phyloP scores from a whole-genome alignment of 352 stramenopile genomes.

The Globisporangium alternatum region DNA sequence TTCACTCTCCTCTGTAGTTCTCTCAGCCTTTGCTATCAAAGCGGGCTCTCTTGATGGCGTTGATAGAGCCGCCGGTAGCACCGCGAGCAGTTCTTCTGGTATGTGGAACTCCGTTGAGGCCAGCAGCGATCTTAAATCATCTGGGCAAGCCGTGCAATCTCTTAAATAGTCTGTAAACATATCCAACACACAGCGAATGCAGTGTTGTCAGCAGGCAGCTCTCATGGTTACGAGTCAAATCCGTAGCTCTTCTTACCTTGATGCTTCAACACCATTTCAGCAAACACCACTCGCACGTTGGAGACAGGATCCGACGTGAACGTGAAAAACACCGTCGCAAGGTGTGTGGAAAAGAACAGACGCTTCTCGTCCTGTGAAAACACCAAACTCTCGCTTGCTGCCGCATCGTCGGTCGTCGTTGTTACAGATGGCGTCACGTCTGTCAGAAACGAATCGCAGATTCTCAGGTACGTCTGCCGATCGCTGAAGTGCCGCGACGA shows the following conservation, averaged over 20 bases:
- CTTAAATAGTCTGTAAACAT: constrained; percentile 24
- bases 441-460: constrained; percentile 55
- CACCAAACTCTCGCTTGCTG: background rate
- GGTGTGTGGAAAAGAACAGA: constrained; percentile 47
- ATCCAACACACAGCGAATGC: background rate
- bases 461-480: constrained; percentile 66
- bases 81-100: constrained; percentile 29
- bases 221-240: background rate
- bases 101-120: constrained; percentile 19
- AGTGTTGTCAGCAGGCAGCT: background rate
- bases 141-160: constrained; percentile 27
- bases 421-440: constrained; percentile 5
- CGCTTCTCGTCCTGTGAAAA: constrained; percentile 8
- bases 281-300: constrained; percentile 72
- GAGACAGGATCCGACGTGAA: constrained; percentile 62
- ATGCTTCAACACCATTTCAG: constrained; percentile 41
- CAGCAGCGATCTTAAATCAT: constrained; percentile 24
- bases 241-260: constrained; percentile 23
- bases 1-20: too few species aligned
- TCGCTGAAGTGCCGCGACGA: constrained; percentile 57
- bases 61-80: constrained; percentile 24
- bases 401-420: background rate
- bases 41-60: constrained; percentile 16
- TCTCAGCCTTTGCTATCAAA: background rate
- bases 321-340: constrained; percentile 52